Conservation (phyloP, 2,329 filamentous ascomycete species). For the Helicocarpus griseus region DNA sequence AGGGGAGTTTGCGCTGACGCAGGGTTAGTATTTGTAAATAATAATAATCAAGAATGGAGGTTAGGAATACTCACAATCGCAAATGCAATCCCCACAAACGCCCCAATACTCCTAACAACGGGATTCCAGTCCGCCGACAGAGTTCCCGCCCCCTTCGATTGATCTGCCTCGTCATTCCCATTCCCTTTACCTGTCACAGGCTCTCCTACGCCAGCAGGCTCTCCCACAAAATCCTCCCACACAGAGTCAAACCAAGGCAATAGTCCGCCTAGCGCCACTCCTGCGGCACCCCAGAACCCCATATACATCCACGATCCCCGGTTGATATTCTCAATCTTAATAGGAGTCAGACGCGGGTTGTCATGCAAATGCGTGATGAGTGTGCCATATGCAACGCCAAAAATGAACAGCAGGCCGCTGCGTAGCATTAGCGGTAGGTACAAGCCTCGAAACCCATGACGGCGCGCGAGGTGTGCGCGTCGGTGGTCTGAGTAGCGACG, state of each 20-base stretch:
- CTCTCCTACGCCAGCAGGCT: constrained; percentile 17
- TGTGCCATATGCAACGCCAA: constrained; percentile 74
- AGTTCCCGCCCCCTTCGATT: constrained; percentile 10
- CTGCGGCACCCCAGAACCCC: constrained; percentile 69
- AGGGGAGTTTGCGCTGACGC: constrained; percentile 70
- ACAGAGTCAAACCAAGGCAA: constrained; percentile 75
- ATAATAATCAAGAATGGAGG: background rate
- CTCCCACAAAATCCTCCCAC: constrained; percentile 50
- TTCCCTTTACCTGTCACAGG: constrained; percentile 15
- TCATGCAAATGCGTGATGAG: constrained; percentile 73
- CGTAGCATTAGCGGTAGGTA: constrained; percentile 49
- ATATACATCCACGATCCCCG: constrained; percentile 56
- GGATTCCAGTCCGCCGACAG: constrained; percentile 62
- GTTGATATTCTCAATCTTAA: constrained; percentile 49
- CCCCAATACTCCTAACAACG: constrained; percentile 58
- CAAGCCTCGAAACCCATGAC: constrained; percentile 32
- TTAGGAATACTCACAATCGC: constrained; percentile 62
- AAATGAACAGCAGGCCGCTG: constrained; percentile 58
- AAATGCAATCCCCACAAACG: constrained; percentile 64
- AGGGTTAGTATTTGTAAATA: constrained; percentile 66
- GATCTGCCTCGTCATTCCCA: constrained; percentile 19
- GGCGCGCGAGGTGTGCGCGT: constrained; percentile 10
- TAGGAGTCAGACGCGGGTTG: constrained; percentile 50
- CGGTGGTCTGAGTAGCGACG: background rate
- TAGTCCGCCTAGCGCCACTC: constrained; percentile 66